Evolutionary conservation across 176 grass and related monocot genomes (phyloP), one percentile per base, ranked within the genome.

Genomic region (Musa schizocarpa): DNA sequence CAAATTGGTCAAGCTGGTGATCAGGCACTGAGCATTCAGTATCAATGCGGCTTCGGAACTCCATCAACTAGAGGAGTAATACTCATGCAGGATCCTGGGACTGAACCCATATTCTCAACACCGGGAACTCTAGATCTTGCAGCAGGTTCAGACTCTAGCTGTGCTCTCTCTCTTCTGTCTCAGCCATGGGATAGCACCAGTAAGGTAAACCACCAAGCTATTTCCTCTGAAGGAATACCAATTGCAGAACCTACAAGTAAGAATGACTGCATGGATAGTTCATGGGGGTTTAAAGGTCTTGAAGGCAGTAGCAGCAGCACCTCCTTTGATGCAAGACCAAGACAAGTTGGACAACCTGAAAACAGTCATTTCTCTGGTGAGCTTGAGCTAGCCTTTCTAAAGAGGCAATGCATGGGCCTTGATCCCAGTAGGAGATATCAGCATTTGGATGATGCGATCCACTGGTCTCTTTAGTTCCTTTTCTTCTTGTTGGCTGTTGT

Each of bases 151-250:
- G 70, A 72, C 7, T 72, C 70, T 50, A 53, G 21, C 51, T 72
- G 70, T 72, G 70, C 49, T 72, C 70, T 72, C 70, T 72, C 70
- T 72, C 70, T 72, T 72, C 70, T 72, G 70, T 72, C 70, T 72
- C 70, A 52, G 70, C 70, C 70, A 72, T 72, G 70, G 70, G 50
- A 53, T 11, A 54, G 17, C 70, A 52, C 19, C 19, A 54, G 9
- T 43, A 43, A 43, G 34, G 34, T 43, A 43, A 43, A 43, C 34
- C 34, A 43, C 34, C 34, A 6, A 43, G 34, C 34, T 43, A 43
- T 43, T 43, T 43, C 34, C 34, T 43, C 34, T 6, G 34, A 43
- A 43, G 34, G 34, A 3, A 43, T 43, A 43, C 34, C 34, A 43
- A 43, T 43, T 43, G 34, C 34, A 43, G 34, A 43, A 43, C 34